phyloP scores from a whole-genome alignment of 345 rosid species.

The Acer yangbiense region DNA sequence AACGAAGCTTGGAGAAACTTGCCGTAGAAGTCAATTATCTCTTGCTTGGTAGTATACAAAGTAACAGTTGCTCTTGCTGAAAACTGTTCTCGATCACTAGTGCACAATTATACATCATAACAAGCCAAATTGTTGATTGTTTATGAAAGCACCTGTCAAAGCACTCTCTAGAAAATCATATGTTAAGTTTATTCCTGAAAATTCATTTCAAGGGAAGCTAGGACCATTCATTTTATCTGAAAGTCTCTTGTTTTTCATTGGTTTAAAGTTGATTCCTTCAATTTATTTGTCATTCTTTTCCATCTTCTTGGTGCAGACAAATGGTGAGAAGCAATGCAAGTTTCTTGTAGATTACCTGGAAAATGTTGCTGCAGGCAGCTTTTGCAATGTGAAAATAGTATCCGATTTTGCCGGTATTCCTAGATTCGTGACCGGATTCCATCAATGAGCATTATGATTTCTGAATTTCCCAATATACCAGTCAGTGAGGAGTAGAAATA shows the following conservation, averaged over 20 bases:
- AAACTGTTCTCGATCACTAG: neutral
- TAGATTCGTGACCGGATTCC: slow-evolving; percentile 71
- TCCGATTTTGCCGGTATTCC: slow-evolving; percentile 72
- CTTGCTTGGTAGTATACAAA: too few relatives aligned
- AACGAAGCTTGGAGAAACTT: too few relatives aligned
- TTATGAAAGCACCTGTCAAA: neutral
- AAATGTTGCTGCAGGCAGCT: slow-evolving; percentile 37
- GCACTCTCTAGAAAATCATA: too few relatives aligned
- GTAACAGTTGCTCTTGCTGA: neutral
- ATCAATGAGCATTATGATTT: slow-evolving; percentile 27
- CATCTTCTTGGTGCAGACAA: slow-evolving; percentile 53
- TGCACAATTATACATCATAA: neutral
- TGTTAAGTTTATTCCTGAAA: too few relatives aligned
- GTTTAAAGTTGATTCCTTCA: slow-evolving; percentile 9
- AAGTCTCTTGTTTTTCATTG: too few relatives aligned
- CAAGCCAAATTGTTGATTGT: neutral
- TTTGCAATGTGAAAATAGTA: slow-evolving; percentile 51
- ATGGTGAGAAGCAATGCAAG: slow-evolving; percentile 81
- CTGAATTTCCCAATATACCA: neutral
- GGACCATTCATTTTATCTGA: too few relatives aligned
- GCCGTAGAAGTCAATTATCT: too few relatives aligned
- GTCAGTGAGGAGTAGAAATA: neutral
- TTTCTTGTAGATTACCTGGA: slow-evolving; percentile 57
- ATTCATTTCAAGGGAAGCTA: too few relatives aligned
- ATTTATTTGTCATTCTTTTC: slow-evolving; percentile 1